Evolutionary conservation across 78 protist genomes (phyloP), one percentile per base, ranked within the genome.

Genomic region (Guillardia theta): DNA sequence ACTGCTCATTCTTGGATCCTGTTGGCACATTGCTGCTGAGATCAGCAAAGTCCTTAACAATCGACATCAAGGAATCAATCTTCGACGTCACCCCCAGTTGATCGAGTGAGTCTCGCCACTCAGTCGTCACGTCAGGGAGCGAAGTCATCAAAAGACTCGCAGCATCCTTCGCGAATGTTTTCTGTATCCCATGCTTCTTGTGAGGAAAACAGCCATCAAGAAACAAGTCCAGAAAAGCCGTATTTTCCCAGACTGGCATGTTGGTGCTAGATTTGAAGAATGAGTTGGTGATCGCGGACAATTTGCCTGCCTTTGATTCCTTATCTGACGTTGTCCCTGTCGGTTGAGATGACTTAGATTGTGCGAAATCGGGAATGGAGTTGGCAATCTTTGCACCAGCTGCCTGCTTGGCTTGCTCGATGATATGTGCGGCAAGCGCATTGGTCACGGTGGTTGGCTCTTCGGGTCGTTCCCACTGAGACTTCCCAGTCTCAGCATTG

Each of bases 401-500:
- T n/a, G n/a, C n/a, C n/a, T n/a, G n/a, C n/a, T n/a, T n/a, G n/a
- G n/a, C n/a, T n/a, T n/a, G n/a, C n/a, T n/a, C n/a, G n/a, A n/a
- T n/a, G n/a, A n/a, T n/a, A n/a, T n/a, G n/a, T n/a, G n/a, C n/a
- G n/a, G n/a, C n/a, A n/a, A n/a, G n/a, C n/a, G n/a, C n/a, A n/a
- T 53, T 70, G 33, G 83, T 24, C 0, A 70, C 6, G 22, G 45
- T 24, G 41, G 45, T 22, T 24, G 83, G 33, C 6, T 46, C 41
- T 50, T 21, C 24, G 18, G 90, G 90, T 8, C 44, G 39, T 27
- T 78, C 39, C 90, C 90, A 78, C 90, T 37, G 18, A 27, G 50
- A 43, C 90, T 78, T n/a, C 3, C 90, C 90, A 8, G 90, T 78
- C 48, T 46, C 90, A 24, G 48, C 90, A 78, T 78, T 46, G 48